Evolutionary conservation across 2,329 filamentous ascomycete genomes (phyloP).

Genomic region (Pyrenophora teres): DNA sequence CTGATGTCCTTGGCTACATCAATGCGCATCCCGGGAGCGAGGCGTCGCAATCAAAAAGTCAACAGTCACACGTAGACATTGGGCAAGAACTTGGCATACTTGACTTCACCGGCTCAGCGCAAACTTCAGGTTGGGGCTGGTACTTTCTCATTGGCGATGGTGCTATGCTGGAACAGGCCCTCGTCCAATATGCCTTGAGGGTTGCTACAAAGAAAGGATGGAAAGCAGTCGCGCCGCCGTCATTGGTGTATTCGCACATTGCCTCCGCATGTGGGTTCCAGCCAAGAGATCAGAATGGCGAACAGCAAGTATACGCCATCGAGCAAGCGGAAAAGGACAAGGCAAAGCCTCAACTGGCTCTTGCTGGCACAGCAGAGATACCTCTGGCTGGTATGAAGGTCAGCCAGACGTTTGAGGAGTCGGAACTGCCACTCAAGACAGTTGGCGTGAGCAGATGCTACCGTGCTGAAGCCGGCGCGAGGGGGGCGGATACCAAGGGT

Average conservation of each 20-base stretch:
- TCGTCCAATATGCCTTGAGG: slow-evolving; percentile 82
- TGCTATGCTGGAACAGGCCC: slow-evolving; percentile 90
- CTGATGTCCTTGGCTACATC: slow-evolving; percentile 74
- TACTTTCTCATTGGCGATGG: slow-evolving; percentile 94
- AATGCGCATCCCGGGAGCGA: slow-evolving; percentile 66
- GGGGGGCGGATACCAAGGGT: slow-evolving; percentile 89
- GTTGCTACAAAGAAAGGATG: slow-evolving; percentile 76
- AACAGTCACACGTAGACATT: slow-evolving; percentile 82
- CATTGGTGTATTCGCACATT: slow-evolving; percentile 89
- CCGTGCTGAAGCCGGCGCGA: slow-evolving; percentile 88
- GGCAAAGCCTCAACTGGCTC: slow-evolving; percentile 67
- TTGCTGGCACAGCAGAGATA: slow-evolving; percentile 93
- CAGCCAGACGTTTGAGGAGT: slow-evolving; percentile 66
- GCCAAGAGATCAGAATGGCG: slow-evolving; percentile 84
- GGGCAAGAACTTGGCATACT: slow-evolving; percentile 85
- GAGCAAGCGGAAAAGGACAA: slow-evolving; percentile 68
- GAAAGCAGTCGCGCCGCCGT: slow-evolving; percentile 81
- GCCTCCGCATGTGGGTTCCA: slow-evolving; percentile 92
- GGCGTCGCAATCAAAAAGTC: slow-evolving; percentile 51
- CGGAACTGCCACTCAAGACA: slow-evolving; percentile 73
- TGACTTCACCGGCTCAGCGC: slow-evolving; percentile 81
- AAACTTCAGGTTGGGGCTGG: slow-evolving; percentile 94
- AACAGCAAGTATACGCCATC: slow-evolving; percentile 88
- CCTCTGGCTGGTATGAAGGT: slow-evolving; percentile 91
- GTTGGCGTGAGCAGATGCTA: slow-evolving; percentile 92